Conservation (phyloP, 495 filamentous ascomycete species). For the Podospora didyma region DNA sequence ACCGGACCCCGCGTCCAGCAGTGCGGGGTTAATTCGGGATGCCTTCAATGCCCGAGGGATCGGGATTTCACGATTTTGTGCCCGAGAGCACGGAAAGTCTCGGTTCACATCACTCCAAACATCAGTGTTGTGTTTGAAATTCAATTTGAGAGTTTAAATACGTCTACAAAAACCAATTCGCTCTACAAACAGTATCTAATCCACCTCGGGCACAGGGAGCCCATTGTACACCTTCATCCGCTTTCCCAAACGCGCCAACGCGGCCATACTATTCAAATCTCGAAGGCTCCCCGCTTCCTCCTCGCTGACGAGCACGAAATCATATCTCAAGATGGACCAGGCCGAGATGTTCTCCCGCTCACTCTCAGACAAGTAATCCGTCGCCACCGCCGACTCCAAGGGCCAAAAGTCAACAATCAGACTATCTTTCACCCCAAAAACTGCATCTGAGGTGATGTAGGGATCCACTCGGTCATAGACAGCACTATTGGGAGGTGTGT, state of each 20-base stretch:
- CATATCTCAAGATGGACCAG: conserved; percentile 54
- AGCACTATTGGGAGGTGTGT: conserved; percentile 46
- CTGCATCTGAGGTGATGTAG: conserved; percentile 79
- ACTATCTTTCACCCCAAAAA: conserved; percentile 82
- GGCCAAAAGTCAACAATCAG: conserved; percentile 64
- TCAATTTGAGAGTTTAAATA: neutral
- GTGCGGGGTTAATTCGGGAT: neutral
- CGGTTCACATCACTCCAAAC: no score
- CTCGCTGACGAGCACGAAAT: conserved; percentile 66
- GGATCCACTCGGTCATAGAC: conserved; percentile 75
- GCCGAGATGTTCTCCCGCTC: conserved; percentile 62
- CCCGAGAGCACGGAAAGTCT: no score
- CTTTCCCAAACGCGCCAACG: conserved; percentile 60
- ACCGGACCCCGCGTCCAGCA: neutral
- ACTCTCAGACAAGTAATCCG: conserved; percentile 22
- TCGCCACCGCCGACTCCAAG: conserved; percentile 48
- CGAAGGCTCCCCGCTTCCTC: conserved; percentile 61
- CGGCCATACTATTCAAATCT: conserved; percentile 61
- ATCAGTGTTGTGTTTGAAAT: no score
- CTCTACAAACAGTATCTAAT: neutral
- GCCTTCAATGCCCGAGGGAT: neutral
- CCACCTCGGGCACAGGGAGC: neutral
- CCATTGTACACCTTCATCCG: conserved; percentile 54
- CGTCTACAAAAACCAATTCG: no score
- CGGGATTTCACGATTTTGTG: no score